Evolutionary conservation across 768 basidiomycete species (phyloP), one percentile per base, ranked within the genome.

Genomic region (Pleurotus eryngii): DNA sequence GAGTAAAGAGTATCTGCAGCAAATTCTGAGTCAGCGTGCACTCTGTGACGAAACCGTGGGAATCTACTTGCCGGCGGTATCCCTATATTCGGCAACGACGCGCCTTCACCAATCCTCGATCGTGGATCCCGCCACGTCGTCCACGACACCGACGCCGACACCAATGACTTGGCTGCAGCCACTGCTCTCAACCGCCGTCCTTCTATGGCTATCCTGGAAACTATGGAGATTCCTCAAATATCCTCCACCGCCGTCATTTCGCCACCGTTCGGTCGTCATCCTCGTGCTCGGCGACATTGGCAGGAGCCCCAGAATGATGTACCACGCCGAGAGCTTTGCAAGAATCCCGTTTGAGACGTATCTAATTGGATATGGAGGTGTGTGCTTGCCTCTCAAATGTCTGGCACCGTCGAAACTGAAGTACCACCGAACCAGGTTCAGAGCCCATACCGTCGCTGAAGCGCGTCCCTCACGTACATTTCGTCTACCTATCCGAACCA

Each of bases 241-340:
- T 18, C 51, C 51, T 54, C 51, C 39, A 11, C 30, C n/a, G 15
- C 49, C 49, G 15, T 50, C 49, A 14, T 50, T 50, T 42, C 51
- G 51, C 8, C 38, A 30, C 26, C 86, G 88, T 15, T 85, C 92
- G 2, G 90, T 92, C n/a, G 90, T 86, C 3, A 84, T 98, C 55
- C 74, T 98, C 48, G 97, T 99, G 12, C 79, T 99, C 8, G 97
- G 97, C 8, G 97, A 99, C 74, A 85, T 99, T 48, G 97, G 96
- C 1, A 82, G 97, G 57, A 94, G 91, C 68, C 97, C 97, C 9
- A 80, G 97, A 55, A 98, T 98, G 92, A 96, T 98, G 92, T 98
- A 98, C 69, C 97, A 99, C 64, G 89, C 96, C 0, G 85, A 96
- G 68, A 95, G 91, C 67, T 91, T 99, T 67, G 89, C 92, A 39